These are phyloP conservation scores for Allium cepa DNA, from an alignment of 106 monocot species.

Conservation along the genomic window DNA sequence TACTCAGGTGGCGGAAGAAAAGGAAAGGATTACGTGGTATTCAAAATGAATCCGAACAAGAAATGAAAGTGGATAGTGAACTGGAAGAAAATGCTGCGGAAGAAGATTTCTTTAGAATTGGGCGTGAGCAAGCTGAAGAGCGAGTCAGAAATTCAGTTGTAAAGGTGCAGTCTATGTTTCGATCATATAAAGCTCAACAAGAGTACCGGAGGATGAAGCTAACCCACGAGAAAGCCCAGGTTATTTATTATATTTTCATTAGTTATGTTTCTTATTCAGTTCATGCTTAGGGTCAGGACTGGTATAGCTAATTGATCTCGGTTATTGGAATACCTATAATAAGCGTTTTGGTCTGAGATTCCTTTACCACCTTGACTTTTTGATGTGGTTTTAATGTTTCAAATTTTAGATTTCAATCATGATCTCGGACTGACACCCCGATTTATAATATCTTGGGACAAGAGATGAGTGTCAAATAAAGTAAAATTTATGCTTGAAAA, in stretches of 20 bases:
- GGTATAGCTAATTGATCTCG: too few species aligned
- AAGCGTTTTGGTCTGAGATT: too few species aligned
- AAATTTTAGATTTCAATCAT: too few species aligned
- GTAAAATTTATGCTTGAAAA: too few species aligned
- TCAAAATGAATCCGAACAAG: slow-evolving; percentile 21
- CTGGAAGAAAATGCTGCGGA: slow-evolving; percentile 37
- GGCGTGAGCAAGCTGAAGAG: slow-evolving; percentile 86
- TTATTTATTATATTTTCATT: slow-evolving; percentile 7
- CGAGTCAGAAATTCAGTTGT: slow-evolving; percentile 72
- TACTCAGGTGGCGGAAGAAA: slow-evolving; percentile 84
- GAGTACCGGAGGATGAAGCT: slow-evolving; percentile 85
- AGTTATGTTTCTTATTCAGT: too few species aligned
- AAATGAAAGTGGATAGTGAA: slow-evolving; percentile 19
- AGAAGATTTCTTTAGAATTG: slow-evolving; percentile 72
- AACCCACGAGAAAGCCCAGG: slow-evolving; percentile 61
- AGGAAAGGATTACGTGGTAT: slow-evolving; percentile 84
- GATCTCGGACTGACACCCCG: too few species aligned
- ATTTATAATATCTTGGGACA: too few species aligned
- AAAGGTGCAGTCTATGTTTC: slow-evolving; percentile 90
- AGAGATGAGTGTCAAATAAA: too few species aligned
- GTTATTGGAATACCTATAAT: too few species aligned
- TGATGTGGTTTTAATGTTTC: too few species aligned
- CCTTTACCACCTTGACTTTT: too few species aligned
- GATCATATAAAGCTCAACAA: slow-evolving; percentile 88
- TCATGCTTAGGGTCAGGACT: too few species aligned